Conservation (phyloP, 2,329 filamentous ascomycete species). For the Uncinocarpus reesii region DNA sequence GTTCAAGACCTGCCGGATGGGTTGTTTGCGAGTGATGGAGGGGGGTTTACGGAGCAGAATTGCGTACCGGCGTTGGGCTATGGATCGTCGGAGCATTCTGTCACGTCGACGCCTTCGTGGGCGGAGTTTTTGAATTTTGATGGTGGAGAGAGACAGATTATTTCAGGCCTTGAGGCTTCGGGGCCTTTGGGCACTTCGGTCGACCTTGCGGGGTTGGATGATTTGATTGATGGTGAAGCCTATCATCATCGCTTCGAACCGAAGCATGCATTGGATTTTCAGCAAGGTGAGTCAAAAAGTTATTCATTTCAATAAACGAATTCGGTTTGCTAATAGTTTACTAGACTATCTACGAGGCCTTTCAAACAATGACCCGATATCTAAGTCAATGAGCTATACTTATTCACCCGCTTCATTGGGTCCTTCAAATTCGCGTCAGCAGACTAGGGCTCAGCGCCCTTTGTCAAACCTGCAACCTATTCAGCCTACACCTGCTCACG, state of each 20-base stretch:
- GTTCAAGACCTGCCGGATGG: not conserved
- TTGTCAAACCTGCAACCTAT: not conserved
- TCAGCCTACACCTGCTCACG: not conserved
- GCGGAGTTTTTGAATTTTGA: constrained; percentile 1
- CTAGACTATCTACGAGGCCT: not conserved
- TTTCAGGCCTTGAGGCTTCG: not conserved
- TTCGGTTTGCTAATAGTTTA: not conserved
- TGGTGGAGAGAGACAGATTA: not conserved
- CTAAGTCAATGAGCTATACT: not conserved
- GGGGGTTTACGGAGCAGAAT: not conserved
- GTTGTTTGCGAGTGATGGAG: not conserved
- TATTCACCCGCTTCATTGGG: not conserved
- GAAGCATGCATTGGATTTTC: not conserved
- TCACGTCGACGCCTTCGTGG: constrained; percentile 3
- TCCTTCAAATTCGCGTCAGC: not conserved
- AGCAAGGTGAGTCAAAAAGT: constrained; percentile 1
- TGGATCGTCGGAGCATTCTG: not conserved
- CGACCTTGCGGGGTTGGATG: not conserved
- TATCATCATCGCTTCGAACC: not conserved
- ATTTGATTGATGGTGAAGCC: not conserved
- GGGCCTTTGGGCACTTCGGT: not conserved
- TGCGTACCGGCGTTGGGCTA: not conserved
- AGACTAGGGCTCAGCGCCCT: not conserved
- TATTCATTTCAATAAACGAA: not conserved
- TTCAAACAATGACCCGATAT: not conserved